Percentiles rank a stretch among this genome's conserved stretches.
phyloP scores from a whole-genome alignment of 2,329 filamentous ascomycete species.

The Epichloe hybrida region DNA sequence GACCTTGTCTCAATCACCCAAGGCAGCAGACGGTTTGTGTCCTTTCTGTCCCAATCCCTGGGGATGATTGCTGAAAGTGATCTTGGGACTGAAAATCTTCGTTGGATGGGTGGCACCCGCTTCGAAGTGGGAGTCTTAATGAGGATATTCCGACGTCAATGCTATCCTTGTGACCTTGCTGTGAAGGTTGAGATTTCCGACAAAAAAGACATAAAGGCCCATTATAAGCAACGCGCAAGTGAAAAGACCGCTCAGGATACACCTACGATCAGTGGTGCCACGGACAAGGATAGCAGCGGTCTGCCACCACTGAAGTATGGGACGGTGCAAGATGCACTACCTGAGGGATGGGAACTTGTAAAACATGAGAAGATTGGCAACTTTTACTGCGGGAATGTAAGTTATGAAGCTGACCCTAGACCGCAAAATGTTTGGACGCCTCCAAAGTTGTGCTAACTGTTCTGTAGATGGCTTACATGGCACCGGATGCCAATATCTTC shows the following conservation, averaged over 20 bases:
- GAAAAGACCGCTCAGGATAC: slow-evolving; percentile 10
- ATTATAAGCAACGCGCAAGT: slow-evolving; percentile 45
- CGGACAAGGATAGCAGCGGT: slow-evolving; percentile 27
- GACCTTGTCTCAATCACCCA: slow-evolving; percentile 85
- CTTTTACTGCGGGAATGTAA: slow-evolving; percentile 82
- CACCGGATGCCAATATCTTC: slow-evolving; percentile 78
- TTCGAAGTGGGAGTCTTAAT: slow-evolving; percentile 79
- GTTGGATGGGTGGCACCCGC: slow-evolving; percentile 81
- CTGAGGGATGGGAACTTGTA: slow-evolving; percentile 60
- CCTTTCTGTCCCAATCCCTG: slow-evolving; percentile 80
- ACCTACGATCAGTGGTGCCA: not conserved
- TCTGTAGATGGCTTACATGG: slow-evolving; percentile 73
- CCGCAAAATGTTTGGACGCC: not conserved
- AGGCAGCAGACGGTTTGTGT: slow-evolving; percentile 57
- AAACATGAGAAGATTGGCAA: slow-evolving; percentile 71
- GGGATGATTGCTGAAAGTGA: slow-evolving; percentile 87
- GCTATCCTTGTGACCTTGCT: slow-evolving; percentile 82
- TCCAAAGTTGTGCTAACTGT: slow-evolving; percentile 4
- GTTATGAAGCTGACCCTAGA: slow-evolving; percentile 12
- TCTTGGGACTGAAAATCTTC: slow-evolving; percentile 75
- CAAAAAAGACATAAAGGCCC: slow-evolving; percentile 59
- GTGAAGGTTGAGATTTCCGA: slow-evolving; percentile 69
- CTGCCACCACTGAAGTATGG: slow-evolving; percentile 69
- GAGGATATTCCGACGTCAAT: slow-evolving; percentile 58
- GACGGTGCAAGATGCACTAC: slow-evolving; percentile 63